Evolutionary conservation across 140 eudicot genomes (phyloP), one percentile per base, ranked within the genome.

Genomic region (Senecio squalidus): DNA sequence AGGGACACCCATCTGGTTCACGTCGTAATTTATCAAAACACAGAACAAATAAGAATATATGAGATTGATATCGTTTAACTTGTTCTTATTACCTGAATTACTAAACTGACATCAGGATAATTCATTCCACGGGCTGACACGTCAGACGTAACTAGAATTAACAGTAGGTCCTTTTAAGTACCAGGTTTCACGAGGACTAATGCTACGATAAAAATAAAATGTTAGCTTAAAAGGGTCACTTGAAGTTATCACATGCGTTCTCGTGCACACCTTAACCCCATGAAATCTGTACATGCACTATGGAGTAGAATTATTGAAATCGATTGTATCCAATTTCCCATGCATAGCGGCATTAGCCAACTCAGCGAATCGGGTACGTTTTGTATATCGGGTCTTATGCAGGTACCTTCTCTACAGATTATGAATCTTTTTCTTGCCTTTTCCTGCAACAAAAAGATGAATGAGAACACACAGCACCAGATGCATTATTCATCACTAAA

Each of bases 91-190:
- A 90, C 97, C 95, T 90, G 97, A 74, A 90, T 56, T 43, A 86
- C 94, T 69, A 86, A 72, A 7, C 84, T 80, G 70, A 90, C 95
- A 76, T 90, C 95, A 11, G 95, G 97, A 72, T 90, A 90, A 75
- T 80, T 86, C 88, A 90, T 71, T 49, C 97, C 97, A 47, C 90
- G 86, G 59, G 95, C 69, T 26, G 94, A 83, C 47, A 86, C 94
- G 52, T 85, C 94, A 53, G 97, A 90, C 20, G 95, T 55, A 2
- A 13, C 61, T 25, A 5, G 21, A 38, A 38, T 58, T 23, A 24
- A 38, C 8, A 39, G 22, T 38, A 62, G 13, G 22, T 24, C 67
- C 68, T 18, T 20, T 46, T 7, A 2, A 45, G 28, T 11, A 44
- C 46, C 55, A 5, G 25, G 8, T 58, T 39, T 38, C 21, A 58